Base-by-base conservation (phyloP, 441 rosid genomes). In the Euphorbia schlechtendalii region DNA sequence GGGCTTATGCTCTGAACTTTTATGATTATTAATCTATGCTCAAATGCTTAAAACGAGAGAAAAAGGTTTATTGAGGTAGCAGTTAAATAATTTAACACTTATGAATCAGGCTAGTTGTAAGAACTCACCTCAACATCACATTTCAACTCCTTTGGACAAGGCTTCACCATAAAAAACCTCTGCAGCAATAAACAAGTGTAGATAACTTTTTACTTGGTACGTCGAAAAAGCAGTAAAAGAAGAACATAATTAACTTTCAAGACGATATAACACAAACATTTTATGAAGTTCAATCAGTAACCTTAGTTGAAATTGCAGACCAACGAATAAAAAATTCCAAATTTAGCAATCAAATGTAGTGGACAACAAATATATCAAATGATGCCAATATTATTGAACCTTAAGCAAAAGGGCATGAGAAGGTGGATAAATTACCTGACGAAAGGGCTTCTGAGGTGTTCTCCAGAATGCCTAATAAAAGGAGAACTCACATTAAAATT, bases 161-260 rank as follows among this genome's bases (percentile, higher is more conserved):
- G 96, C 84, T 88, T 92, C 66, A 90, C 97, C 87, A 90, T 78
- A 71, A 78, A 81, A 73, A 88, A 86, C 76, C 98, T 88, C 97
- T 88, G 84, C 71, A 82, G 75, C 40, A 61, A 59, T 24, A 43
- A 66, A 13, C 40, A 56, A 58, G 30, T n/a, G 56, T 71, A 40
- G 74, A 67, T 34, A 65, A 24, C 53, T 28, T 7, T 41, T 63
- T 8, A n/a, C 32, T 14, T 7, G 32, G 20, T 45, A 58, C 55
- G 61, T 4, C 9, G 7, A 48, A 49, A 63, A 58, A 66, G 49
- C 45, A 54, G 14, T 55, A 59, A 24, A 24, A 17, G 34, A 59
- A 48, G 51, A 17, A 20, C 65, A 11, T 0, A 21, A 60, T 1
- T 54, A 66, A n/a, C 3, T n/a, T 65, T 56, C 55, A 18, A 18